Conservation (phyloP, 2,329 filamentous ascomycete species). For the Ascochyta pisi region DNA sequence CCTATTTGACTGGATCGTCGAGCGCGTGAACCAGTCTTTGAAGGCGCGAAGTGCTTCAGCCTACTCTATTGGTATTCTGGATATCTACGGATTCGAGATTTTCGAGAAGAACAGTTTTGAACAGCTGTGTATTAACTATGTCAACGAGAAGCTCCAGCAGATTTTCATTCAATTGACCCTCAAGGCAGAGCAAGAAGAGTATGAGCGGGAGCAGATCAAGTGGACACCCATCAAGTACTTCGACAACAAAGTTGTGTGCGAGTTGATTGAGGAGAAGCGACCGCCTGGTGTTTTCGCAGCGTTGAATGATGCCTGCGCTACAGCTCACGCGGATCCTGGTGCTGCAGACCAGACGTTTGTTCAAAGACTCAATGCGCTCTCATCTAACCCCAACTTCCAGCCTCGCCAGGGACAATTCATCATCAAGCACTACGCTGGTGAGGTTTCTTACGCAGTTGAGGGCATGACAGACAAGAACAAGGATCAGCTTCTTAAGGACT, state of each 20-base stretch:
- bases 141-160: conserved; percentile 98
- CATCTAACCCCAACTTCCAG: conserved; percentile 85
- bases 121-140: conserved; percentile 99
- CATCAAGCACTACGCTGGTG: conserved; percentile 98
- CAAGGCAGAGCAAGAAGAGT: conserved; percentile 97
- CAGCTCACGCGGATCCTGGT: conserved; percentile 93
- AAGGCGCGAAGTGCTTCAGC: conserved; percentile 76
- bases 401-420: conserved; percentile 95
- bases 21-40: conserved; percentile 86
- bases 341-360: conserved; percentile 97
- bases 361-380: conserved; percentile 87
- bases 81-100: conserved; percentile 99
- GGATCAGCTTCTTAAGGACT: conserved; percentile 92
- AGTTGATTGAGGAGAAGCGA: conserved; percentile 89
- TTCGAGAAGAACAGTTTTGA: conserved; percentile 99
- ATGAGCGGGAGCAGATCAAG: conserved; percentile 92
- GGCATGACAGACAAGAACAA: conserved; percentile 99
- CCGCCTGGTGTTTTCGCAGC: conserved; percentile 94
- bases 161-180: conserved; percentile 98
- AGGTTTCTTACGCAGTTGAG: conserved; percentile 91
- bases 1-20: conserved; percentile 98
- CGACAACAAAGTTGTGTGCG: conserved; percentile 98
- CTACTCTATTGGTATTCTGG: conserved; percentile 93
- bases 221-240: conserved; percentile 99
- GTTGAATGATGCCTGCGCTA: conserved; percentile 96